Base-by-base conservation (phyloP, 495 filamentous ascomycete species). In the Bryoglossum gracile region DNA sequence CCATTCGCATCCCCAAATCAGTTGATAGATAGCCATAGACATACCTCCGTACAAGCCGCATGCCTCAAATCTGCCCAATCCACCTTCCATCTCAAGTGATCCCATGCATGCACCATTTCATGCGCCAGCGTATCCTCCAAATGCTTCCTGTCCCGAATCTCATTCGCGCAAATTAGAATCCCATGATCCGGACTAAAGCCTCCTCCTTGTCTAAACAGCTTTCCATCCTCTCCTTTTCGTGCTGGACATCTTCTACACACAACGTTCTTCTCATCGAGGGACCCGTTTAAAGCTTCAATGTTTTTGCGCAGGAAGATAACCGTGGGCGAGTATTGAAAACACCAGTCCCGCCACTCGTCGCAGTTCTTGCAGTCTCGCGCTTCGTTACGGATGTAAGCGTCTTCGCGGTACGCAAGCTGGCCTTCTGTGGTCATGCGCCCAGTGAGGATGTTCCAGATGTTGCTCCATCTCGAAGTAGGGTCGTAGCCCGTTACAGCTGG, bases 91-190 rank as follows among this genome's bases (percentile, higher is more conserved):
- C 89, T 65, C 57, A 96, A 62, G 65, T 95, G 86, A 62, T 98
- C 92, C 71, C 87, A 97, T 8, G 89, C 91, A 70, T 98, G 92
- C 45, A 98, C 83, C 84, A 98, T 89, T 70, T 98, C 92, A 68
- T 98, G 92, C 34, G 92, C 84, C 60, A 98, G 71, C 25, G 88
- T 95, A 63, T 98, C 92, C 70, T 98, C 92, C 54, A 94, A 59
- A 58, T 94, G 85, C 1, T 78, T 73, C 38, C 77, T 71, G 58
- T 84, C 77, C 38, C 78, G 68, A 63, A 96, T 71, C 63, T 86
- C 78, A 61, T 98, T 97, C 23, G 94, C 86, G 63, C 94, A 97
- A 3, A 98, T 64, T 60, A 89, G 53, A 41, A 98, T 95, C 3
- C 92, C 92, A 56, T 86, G 83, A 24, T 84, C 72, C 0, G 86